Base-by-base conservation (phyloP, 208 protist species). In the Leishmania guyanensis region DNA sequence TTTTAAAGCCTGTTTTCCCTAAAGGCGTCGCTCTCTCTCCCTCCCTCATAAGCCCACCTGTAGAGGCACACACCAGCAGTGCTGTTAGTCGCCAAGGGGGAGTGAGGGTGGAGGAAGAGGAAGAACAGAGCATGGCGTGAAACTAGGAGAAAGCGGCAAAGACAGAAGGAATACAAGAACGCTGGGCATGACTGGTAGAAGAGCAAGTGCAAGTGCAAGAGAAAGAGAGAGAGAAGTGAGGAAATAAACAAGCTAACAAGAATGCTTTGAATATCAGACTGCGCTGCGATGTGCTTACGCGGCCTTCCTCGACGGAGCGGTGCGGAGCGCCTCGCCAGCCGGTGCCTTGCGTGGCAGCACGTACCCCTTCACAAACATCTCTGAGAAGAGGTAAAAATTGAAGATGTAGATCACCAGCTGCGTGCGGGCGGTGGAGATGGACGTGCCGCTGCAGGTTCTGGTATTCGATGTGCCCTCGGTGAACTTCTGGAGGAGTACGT, bases 351-450 rank as follows among this genome's bases (percentile, higher is more conserved):
- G 86, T 20, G 86, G 86, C 58, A 89, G 72, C 20, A 98, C 58
- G 86, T 98, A 98, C 50, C 82, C 76, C 84, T 95, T 91, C 46
- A 96, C 77, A 79, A 98, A 98, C 90, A 99, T 95, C 80, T 97
- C 88, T 6, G 91, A 88, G 83, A 99, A 99, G 87, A 99, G 93
- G 84, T 95, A 92, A 69, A 98, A 96, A 86, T 99, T 98, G 56
- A 87, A 93, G 71, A 93, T 85, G 86, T 99, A 98, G 84, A 98
- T 97, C 50, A 90, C 73, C 26, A 98, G 83, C 74, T 94, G 91
- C 39, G 84, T 79, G 53, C 86, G 81, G 70, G 79, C 79, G 39
- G 84, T 83, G 56, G 81, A 84, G n/a, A 86, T 29, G 36, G 78
- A 66, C n/a, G 88, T 86, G 75, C 94, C 88, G 16, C 79, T 77